These are phyloP conservation scores for Lonicera japonica DNA, from an alignment of 129 eudicot genomes.

Conservation along the genomic window DNA sequence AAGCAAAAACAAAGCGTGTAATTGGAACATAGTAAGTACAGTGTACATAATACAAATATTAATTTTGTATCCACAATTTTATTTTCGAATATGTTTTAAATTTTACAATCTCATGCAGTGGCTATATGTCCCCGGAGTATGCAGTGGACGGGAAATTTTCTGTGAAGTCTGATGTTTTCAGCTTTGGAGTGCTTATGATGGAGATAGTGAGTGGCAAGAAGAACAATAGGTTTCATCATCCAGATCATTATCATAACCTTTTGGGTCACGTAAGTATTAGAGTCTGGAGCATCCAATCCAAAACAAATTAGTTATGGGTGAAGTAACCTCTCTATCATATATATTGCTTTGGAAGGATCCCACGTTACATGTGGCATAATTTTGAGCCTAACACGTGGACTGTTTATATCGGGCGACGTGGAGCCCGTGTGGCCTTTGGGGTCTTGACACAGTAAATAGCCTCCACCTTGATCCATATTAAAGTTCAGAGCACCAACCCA, in stretches of 20 bases:
- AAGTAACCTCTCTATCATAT: too few relatives aligned
- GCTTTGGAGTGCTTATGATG: constrained; percentile 36
- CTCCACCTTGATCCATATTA: too few relatives aligned
- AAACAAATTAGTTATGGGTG: too few relatives aligned
- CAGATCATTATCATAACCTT: constrained; percentile 24
- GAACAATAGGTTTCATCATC: constrained; percentile 13
- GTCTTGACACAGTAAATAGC: constrained; percentile 42
- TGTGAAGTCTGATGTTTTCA: constrained; percentile 36
- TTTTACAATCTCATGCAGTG: constrained; percentile 19
- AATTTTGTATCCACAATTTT: neutral
- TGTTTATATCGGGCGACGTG: neutral
- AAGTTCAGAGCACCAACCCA: too few relatives aligned
- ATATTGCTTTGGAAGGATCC: too few relatives aligned
- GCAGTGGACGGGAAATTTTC: constrained; percentile 40
- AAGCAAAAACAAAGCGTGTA: constrained; percentile 27
- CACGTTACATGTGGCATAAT: too few relatives aligned
- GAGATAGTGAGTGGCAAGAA: constrained; percentile 45
- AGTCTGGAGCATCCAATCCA: too few relatives aligned
- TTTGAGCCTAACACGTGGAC: too few relatives aligned
- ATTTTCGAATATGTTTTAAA: neutral
- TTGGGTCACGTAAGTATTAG: constrained; percentile 39
- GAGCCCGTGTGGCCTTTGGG: constrained; percentile 21
- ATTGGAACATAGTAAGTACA: constrained; percentile 47
- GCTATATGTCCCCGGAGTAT: constrained; percentile 55
- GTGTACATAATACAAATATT: too few relatives aligned